These are phyloP conservation scores for Paracorniculantispora psalliotae DNA, from an alignment of 2,329 filamentous ascomycete genomes.

Conservation along the genomic window DNA sequence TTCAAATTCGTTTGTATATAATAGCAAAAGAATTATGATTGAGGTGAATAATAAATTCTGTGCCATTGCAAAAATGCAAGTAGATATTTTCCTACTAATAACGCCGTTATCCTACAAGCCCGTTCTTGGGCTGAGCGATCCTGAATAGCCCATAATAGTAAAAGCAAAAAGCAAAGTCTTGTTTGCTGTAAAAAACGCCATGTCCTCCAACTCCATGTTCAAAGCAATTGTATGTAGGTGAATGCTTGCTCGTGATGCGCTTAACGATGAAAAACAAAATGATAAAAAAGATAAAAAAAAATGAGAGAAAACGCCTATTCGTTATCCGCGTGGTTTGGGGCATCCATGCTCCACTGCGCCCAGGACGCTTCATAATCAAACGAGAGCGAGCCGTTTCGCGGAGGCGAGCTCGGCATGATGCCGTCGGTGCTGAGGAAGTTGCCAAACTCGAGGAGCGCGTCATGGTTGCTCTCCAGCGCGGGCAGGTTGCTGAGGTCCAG, in stretches of 20 bases:
- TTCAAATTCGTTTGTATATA: too few species aligned
- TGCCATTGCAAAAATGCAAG: not conserved
- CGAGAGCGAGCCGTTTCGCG: constrained; percentile 24
- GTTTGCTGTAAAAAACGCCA: constrained; percentile 2
- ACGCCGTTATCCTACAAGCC: not conserved
- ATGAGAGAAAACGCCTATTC: not conserved
- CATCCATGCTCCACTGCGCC: constrained; percentile 13
- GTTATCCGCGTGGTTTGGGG: not conserved
- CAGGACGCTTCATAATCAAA: constrained; percentile 26
- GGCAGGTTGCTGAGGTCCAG: constrained; percentile 39
- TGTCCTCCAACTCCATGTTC: not conserved
- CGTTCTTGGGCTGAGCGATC: not conserved
- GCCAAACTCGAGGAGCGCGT: constrained; percentile 41
- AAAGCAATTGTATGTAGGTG: not conserved
- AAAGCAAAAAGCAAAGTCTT: not conserved
- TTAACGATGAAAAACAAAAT: not conserved
- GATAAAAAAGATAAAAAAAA: not conserved
- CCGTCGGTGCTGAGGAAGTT: constrained; percentile 44
- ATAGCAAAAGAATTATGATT: too few species aligned
- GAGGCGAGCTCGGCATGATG: constrained; percentile 45
- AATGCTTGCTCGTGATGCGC: not conserved
- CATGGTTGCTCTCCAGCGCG: constrained; percentile 32
- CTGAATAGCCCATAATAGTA: too few species aligned
- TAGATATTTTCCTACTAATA: not conserved
- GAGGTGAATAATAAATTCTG: not conserved